phyloP scores from a whole-genome alignment of 139 green algal genomes.

The Chlorella sp. region DNA sequence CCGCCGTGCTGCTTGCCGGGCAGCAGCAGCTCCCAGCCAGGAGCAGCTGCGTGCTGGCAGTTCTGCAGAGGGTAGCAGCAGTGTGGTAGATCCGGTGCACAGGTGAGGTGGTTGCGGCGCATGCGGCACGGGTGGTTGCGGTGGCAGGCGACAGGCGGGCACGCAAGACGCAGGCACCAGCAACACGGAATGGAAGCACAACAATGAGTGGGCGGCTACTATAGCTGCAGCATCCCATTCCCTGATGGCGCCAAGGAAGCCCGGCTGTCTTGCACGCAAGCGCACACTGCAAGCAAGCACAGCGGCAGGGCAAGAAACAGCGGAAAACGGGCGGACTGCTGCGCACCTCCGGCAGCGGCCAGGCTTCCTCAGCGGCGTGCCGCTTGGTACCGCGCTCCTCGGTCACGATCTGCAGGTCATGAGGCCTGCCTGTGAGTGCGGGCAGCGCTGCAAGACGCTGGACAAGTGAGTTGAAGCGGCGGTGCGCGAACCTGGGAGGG shows the following conservation, averaged over 20 bases:
- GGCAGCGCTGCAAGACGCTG: neutral
- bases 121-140: neutral
- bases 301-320: neutral
- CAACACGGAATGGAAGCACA: neutral
- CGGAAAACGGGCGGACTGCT: neutral
- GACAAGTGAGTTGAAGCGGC: neutral
- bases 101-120: neutral
- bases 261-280: neutral
- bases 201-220: neutral
- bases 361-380: neutral
- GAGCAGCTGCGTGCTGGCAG: neutral
- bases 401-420: neutral
- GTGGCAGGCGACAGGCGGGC: neutral
- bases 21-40: neutral
- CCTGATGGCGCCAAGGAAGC: neutral
- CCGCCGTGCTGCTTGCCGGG: neutral
- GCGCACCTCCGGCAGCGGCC: conserved; percentile 4
- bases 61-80: neutral
- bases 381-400: conserved; percentile 12
- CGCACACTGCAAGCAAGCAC: neutral
- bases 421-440: neutral
- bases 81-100: no score
- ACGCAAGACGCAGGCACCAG: neutral
- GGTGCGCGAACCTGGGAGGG: neutral
- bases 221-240: neutral